Percentiles rank a stretch among this genome's conserved stretches.
Conservation (phyloP, 768 basidiomycete genomes). For the Russula lepida region DNA sequence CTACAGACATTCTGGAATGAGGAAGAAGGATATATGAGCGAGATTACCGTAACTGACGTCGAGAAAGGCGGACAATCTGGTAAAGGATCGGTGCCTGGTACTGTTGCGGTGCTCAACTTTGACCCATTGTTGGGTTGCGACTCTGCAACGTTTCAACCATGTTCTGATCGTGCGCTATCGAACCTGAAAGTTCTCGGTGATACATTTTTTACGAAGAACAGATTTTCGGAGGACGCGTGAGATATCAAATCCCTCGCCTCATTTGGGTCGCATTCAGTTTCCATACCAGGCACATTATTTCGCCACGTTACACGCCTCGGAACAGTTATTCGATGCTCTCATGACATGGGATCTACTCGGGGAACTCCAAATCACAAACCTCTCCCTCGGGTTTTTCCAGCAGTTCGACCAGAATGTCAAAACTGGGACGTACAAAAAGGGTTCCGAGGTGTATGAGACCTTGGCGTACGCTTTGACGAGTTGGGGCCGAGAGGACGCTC, state of each 20-base stretch:
- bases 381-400: conserved; percentile 6
- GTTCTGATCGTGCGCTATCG: conserved; percentile 14
- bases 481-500: background rate
- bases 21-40: conserved; percentile 10
- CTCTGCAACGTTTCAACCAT: conserved; percentile 8
- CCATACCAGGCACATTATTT: conserved; percentile 7
- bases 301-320: conserved; percentile 1
- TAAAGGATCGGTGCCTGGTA: background rate
- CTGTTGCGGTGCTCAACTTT: conserved; percentile 9
- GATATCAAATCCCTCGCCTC: background rate
- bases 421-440: background rate
- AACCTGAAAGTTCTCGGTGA: conserved; percentile 8
- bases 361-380: background rate
- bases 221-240: conserved; percentile 5
- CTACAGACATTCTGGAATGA: conserved; percentile 15
- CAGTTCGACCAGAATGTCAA: conserved; percentile 3
- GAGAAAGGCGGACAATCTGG: conserved; percentile 8
- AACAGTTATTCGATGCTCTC: conserved; percentile 1
- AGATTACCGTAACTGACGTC: conserved; percentile 12
- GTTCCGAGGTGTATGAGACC: background rate
- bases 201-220: conserved; percentile 9
- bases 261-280: background rate
- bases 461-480: background rate
- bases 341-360: conserved; percentile 5
- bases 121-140: conserved; percentile 15